A percentile compares a stretch with the other conserved stretches of the same genome.
Evolutionary conservation across 148 eudicot genomes (phyloP).

Genomic region (Silene latifolia): DNA sequence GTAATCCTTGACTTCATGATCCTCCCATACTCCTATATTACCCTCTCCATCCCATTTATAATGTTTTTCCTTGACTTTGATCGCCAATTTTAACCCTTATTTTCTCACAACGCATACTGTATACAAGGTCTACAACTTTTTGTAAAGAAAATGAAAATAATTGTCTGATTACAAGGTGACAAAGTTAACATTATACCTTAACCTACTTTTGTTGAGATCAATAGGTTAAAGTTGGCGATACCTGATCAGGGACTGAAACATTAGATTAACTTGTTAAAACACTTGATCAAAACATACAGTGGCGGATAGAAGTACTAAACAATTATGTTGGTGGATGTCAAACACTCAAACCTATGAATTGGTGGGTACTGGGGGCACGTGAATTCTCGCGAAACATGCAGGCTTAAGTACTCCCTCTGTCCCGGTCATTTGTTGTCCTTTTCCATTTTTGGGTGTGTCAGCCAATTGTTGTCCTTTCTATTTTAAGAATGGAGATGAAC

Average conservation of each 20-base stretch:
- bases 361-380: background rate
- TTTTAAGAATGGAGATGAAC: no score
- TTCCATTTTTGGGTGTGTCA: no score
- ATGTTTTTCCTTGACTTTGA: no score
- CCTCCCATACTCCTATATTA: background rate
- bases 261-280: background rate
- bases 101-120: background rate
- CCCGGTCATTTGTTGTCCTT: no score
- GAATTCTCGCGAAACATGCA: background rate
- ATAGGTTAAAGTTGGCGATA: background rate
- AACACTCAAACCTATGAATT: background rate
- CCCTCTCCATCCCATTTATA: no score
- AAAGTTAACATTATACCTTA: no score
- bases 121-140: background rate
- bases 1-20: conserved; percentile 1
- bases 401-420: no score
- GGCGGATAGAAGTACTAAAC: background rate
- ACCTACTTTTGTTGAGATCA: no score
- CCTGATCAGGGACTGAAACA: background rate
- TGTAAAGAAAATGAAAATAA: background rate
- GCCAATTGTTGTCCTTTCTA: no score
- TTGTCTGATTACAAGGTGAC: background rate
- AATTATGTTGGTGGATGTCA: background rate
- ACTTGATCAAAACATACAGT: background rate
- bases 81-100: no score